Evolutionary conservation across 768 basidiomycete species (phyloP).

Genomic region (Ramaria sp.): DNA sequence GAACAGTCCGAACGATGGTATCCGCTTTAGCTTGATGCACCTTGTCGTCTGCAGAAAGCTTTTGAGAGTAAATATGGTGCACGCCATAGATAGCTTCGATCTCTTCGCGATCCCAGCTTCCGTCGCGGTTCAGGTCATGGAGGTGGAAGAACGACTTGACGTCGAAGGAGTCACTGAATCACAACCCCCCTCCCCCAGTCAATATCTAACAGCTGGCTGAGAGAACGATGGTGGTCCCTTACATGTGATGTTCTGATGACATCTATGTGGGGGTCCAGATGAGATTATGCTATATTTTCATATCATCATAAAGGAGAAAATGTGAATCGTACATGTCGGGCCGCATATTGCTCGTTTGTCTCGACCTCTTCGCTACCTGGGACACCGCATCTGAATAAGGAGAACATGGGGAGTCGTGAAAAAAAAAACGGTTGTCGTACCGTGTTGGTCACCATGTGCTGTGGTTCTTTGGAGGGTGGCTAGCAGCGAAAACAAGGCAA

Average conservation of each 20-base stretch:
- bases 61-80: slow-evolving; percentile 82
- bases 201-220: neutral
- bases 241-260: slow-evolving; percentile 86
- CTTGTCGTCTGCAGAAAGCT: slow-evolving; percentile 71
- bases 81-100: slow-evolving; percentile 95
- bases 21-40: slow-evolving; percentile 79
- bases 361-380: slow-evolving; percentile 27
- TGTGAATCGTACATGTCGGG: slow-evolving; percentile 68
- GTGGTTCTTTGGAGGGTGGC: neutral
- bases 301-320: neutral
- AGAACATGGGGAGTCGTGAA: neutral
- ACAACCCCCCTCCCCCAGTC: too few species aligned
- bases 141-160: slow-evolving; percentile 86
- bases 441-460: slow-evolving; percentile 5
- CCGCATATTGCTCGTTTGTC: slow-evolving; percentile 73
- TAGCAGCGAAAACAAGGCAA: slow-evolving; percentile 1
- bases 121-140: slow-evolving; percentile 86
- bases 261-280: slow-evolving; percentile 42
- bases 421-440: neutral
- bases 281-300: too few species aligned
- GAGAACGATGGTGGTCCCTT: slow-evolving; percentile 16
- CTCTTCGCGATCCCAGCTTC: slow-evolving; percentile 74
- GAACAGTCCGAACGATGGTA: slow-evolving; percentile 58
- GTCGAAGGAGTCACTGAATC: slow-evolving; percentile 66
- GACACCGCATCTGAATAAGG: neutral